Percentiles rank a stretch among this genome's conserved stretches.
These are phyloP conservation scores for Geranium brycei DNA, from an alignment of 345 rosid genomes.

Conservation along the genomic window DNA sequence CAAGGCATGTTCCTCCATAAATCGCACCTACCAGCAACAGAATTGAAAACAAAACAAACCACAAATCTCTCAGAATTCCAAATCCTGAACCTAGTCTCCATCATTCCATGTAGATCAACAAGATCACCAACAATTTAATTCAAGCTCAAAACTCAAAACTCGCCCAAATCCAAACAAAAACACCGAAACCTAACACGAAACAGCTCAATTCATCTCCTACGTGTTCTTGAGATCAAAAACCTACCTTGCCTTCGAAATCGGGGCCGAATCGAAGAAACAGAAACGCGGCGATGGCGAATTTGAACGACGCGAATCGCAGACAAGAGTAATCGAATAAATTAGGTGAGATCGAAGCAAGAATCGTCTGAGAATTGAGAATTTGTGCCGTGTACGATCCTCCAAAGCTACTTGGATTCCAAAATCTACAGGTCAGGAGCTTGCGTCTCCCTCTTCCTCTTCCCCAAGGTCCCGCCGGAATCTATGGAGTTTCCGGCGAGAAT, in stretches of 20 bases:
- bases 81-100: too few species aligned
- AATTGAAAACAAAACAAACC: too few species aligned
- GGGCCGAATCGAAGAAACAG: conserved; percentile 2
- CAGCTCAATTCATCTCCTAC: too few species aligned
- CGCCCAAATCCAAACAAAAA: too few species aligned
- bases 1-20: too few species aligned
- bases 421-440: too few species aligned
- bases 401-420: conserved; percentile 5
- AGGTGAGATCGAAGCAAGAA: conserved; percentile 36
- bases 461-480: conserved; percentile 9
- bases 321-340: conserved; percentile 33
- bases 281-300: conserved; percentile 10
- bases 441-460: neutral
- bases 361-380: conserved; percentile 23
- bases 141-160: too few species aligned
- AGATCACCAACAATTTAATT: too few species aligned
- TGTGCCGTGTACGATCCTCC: conserved; percentile 37
- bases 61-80: too few species aligned
- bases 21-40: too few species aligned
- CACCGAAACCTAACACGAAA: too few species aligned
- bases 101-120: too few species aligned
- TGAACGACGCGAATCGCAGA: conserved; percentile 10
- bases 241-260: conserved; percentile 2
- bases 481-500: conserved; percentile 35
- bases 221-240: neutral